phyloP scores from a whole-genome alignment of 768 basidiomycete species.

The Lactarius psammicola region DNA sequence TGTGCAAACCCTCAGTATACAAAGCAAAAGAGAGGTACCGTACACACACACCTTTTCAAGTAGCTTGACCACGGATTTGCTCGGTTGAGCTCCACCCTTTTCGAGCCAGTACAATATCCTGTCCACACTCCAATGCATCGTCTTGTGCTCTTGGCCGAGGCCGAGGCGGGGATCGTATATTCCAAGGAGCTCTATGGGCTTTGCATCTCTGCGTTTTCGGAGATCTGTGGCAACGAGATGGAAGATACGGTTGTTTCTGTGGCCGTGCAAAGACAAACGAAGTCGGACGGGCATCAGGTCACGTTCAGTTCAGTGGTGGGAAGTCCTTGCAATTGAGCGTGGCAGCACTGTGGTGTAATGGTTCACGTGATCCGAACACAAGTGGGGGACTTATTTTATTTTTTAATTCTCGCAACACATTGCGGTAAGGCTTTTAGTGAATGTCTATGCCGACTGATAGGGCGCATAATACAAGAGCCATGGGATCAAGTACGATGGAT shows the following conservation, averaged over 20 bases:
- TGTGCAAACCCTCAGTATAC: conserved; percentile 32
- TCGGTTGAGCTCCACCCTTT: conserved; percentile 75
- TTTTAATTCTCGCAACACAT: too few species aligned
- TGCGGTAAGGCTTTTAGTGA: not conserved
- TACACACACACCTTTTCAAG: conserved; percentile 67
- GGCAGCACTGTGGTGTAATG: not conserved
- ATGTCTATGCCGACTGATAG: not conserved
- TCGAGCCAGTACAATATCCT: conserved; percentile 89
- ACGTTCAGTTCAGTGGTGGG: not conserved
- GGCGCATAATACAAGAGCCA: not conserved
- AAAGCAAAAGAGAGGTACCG: not conserved
- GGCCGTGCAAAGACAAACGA: conserved; percentile 81
- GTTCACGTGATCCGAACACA: not conserved
- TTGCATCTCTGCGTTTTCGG: conserved; percentile 70
- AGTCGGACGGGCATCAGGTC: conserved; percentile 78
- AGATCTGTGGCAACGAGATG: conserved; percentile 84
- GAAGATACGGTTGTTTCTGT: conserved; percentile 69
- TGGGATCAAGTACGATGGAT: not conserved
- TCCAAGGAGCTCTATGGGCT: conserved; percentile 85
- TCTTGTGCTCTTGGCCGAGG: conserved; percentile 57
- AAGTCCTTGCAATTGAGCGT: not conserved
- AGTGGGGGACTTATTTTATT: not conserved
- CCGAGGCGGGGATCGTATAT: conserved; percentile 71
- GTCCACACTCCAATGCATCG: conserved; percentile 85
- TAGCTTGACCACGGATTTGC: conserved; percentile 69